Conservation (phyloP, 805 yeast genomes). For the Starmera pachycereana region DNA sequence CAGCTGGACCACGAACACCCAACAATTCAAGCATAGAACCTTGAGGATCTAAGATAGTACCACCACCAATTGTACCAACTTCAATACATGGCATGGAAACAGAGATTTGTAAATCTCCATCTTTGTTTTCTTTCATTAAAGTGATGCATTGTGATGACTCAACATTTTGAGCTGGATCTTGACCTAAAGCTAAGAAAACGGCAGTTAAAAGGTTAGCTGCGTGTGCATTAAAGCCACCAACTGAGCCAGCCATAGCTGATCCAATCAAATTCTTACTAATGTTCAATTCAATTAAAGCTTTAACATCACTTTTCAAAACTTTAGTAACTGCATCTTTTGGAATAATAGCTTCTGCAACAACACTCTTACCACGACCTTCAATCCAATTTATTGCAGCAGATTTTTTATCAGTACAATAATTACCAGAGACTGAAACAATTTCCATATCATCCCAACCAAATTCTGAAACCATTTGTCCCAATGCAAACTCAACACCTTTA, state of each 20-base stretch:
- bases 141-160: constrained; percentile 98
- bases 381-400: constrained; percentile 99
- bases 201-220: constrained; percentile 97
- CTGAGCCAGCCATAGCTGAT: constrained; percentile 95
- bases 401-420: constrained; percentile 95
- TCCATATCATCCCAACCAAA: constrained; percentile 94
- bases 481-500: constrained; percentile 88
- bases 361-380: constrained; percentile 97
- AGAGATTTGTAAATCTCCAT: constrained; percentile 79
- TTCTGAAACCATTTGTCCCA: constrained; percentile 75
- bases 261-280: constrained; percentile 86
- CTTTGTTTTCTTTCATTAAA: constrained; percentile 66
- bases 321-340: constrained; percentile 72
- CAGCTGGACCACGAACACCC: constrained; percentile 93
- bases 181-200: constrained; percentile 89
- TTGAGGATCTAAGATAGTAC: constrained; percentile 95
- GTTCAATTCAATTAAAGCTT: constrained; percentile 84
- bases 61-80: constrained; percentile 99
- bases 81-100: constrained; percentile 99
- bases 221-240: constrained; percentile 98
- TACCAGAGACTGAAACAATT: constrained; percentile 88
- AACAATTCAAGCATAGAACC: constrained; percentile 89
- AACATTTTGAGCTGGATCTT: constrained; percentile 99
- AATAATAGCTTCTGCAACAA: constrained; percentile 90
- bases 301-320: constrained; percentile 86